Evolutionary conservation across 2,329 filamentous ascomycete species (phyloP), one percentile per base, ranked within the genome.

Genomic region (Clonostachys rhizophaga): DNA sequence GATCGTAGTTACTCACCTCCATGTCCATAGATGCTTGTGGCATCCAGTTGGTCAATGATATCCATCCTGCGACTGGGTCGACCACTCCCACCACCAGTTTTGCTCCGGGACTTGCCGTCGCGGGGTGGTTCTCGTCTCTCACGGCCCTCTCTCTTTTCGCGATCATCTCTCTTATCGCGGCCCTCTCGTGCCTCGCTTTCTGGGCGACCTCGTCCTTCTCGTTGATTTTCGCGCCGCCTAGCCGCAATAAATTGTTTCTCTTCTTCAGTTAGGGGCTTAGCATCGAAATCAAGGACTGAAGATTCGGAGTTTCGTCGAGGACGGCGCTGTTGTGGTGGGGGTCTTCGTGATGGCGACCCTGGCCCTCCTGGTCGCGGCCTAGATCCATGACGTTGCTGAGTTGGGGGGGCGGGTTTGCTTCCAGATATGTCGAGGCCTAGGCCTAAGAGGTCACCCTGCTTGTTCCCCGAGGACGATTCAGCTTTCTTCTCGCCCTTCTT

Each of bases 41-140:
- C 91, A 71, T 97, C 94, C 54, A 99, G 75, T 65, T 96, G 92
- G 70, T 99, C 94, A 59, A 99, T 97, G 42, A 97, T 80, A 64
- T 99, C 94, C 54, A 97, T 68, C 54, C 75, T 77, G 46, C 72
- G 65, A 55, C 68, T 76, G 12, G 69, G 64, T 43, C 68, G 66
- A 49, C 76, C 75, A 11, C 67, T 58, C 54, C 72, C 74, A 58
- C 76, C 73, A 8, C 24, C 24, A 54, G 70, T 76, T 14, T 34
- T 40, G 33, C 42, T 49, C 9, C 46, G 34, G 9, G 46, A 35
- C 30, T 42, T 44, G 10, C 42, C 42, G 8, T 52, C 45, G 17
- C 56, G 54, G 10, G 55, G 57, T 20, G 51, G 50, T 14, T 52
- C 57, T 18, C 52, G 54, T 7, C 48, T 44, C 34, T 50, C 52